phyloP scores from a whole-genome alignment of 768 basidiomycete genomes.

The Kwoniella europaea region DNA sequence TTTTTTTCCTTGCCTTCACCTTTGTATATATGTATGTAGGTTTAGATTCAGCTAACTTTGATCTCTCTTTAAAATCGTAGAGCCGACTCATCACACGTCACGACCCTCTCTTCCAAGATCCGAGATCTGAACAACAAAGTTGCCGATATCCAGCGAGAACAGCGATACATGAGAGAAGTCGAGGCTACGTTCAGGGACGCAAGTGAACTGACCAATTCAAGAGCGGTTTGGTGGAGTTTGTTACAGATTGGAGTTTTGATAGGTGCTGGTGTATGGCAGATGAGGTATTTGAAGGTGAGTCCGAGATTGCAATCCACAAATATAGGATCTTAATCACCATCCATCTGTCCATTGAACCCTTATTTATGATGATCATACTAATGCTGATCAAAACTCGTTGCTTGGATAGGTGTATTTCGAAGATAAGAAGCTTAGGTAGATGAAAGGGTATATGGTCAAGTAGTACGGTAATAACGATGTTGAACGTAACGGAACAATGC shows the following conservation, averaged over 20 bases:
- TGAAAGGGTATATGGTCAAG: neutral
- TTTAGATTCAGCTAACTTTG: no score
- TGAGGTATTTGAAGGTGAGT: constrained; percentile 81
- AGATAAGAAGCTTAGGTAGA: constrained; percentile 47
- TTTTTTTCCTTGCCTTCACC: no score
- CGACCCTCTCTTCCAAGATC: constrained; percentile 63
- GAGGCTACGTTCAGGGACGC: constrained; percentile 87
- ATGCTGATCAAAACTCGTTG: neutral
- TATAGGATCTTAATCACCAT: no score
- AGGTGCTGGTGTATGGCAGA: constrained; percentile 87
- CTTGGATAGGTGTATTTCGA: constrained; percentile 42
- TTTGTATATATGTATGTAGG: no score
- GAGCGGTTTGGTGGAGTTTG: constrained; percentile 92
- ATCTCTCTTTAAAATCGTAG: constrained; percentile 21
- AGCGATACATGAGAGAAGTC: constrained; percentile 95
- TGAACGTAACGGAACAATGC: constrained; percentile 15
- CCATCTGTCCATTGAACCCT: no score
- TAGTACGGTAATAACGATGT: neutral
- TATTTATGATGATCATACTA: neutral
- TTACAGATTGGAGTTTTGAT: constrained; percentile 83
- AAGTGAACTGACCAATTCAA: constrained; percentile 86
- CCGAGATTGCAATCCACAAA: no score
- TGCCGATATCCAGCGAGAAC: constrained; percentile 89
- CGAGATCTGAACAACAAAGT: constrained; percentile 92
- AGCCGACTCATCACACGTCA: constrained; percentile 53